Evolutionary conservation across 106 monocot genomes (phyloP).

Genomic region (Phalaenopsis aphrodite): DNA sequence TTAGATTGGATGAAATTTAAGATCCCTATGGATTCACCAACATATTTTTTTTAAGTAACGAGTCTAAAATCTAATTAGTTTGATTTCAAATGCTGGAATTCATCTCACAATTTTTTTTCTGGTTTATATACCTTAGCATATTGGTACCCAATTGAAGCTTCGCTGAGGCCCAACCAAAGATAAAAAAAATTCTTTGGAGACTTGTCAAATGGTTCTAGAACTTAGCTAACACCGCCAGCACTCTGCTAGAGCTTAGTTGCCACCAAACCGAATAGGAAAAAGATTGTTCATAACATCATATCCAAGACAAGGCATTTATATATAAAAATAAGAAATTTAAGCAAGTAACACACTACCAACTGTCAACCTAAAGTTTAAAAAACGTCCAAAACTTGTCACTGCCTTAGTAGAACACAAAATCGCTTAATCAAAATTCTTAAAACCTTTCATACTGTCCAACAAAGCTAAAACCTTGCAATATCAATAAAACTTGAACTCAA

Average conservation of each 20-base stretch:
- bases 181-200: background rate
- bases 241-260: background rate
- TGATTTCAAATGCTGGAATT: background rate
- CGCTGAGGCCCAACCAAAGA: background rate
- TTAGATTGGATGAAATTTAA: background rate
- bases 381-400: background rate
- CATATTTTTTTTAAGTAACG: background rate
- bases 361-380: background rate
- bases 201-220: background rate
- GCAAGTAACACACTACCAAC: background rate
- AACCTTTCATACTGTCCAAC: background rate
- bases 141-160: background rate
- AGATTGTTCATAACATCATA: background rate
- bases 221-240: background rate
- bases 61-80: background rate
- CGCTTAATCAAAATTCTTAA: background rate
- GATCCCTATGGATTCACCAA: background rate
- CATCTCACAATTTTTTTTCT: background rate
- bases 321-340: background rate
- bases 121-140: background rate
- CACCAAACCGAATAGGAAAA: background rate
- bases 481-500: background rate
- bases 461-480: background rate
- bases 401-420: background rate
- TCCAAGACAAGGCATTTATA: background rate